Percentiles rank a stretch among this genome's conserved stretches.
phyloP scores from a whole-genome alignment of 306 rosid species.

The Fragaria nilgerrensis region DNA sequence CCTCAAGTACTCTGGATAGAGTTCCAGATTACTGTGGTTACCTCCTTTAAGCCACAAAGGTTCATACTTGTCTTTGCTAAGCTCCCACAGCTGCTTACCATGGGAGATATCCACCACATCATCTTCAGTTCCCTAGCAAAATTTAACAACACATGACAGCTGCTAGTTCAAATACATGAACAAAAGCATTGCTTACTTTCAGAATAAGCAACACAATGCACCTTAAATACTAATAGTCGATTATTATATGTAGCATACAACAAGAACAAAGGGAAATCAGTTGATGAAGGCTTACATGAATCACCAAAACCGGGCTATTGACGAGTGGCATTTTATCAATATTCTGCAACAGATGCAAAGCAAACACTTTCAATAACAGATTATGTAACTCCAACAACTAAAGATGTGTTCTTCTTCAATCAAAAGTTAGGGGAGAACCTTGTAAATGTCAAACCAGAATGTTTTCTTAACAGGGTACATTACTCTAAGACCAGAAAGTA shows the following conservation, averaged over 20 bases:
- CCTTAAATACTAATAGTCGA: not conserved
- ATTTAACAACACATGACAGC: not conserved
- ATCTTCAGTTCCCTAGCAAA: slow-evolving; percentile 67
- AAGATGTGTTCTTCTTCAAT: not conserved
- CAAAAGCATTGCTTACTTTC: not conserved
- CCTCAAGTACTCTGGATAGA: slow-evolving; percentile 56
- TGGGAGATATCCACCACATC: slow-evolving; percentile 69
- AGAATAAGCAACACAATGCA: not conserved
- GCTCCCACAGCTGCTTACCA: slow-evolving; percentile 72
- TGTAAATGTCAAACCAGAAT: slow-evolving; percentile 72
- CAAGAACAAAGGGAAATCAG: not conserved
- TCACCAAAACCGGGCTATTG: slow-evolving; percentile 56
- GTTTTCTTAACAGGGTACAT: slow-evolving; percentile 61
- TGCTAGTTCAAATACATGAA: not conserved
- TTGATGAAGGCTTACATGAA: slow-evolving; percentile 50
- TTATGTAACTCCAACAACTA: not conserved
- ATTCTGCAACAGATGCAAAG: slow-evolving; percentile 40
- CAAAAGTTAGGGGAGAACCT: slow-evolving; percentile 34
- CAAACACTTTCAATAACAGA: not conserved
- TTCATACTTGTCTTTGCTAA: slow-evolving; percentile 60
- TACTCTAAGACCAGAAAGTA: slow-evolving; percentile 64
- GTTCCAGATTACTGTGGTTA: slow-evolving; percentile 60
- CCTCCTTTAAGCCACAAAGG: slow-evolving; percentile 72
- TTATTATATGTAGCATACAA: not conserved
- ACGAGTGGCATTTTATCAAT: slow-evolving; percentile 58